Conservation (phyloP, 441 rosid species). For the Hura crepitans region DNA sequence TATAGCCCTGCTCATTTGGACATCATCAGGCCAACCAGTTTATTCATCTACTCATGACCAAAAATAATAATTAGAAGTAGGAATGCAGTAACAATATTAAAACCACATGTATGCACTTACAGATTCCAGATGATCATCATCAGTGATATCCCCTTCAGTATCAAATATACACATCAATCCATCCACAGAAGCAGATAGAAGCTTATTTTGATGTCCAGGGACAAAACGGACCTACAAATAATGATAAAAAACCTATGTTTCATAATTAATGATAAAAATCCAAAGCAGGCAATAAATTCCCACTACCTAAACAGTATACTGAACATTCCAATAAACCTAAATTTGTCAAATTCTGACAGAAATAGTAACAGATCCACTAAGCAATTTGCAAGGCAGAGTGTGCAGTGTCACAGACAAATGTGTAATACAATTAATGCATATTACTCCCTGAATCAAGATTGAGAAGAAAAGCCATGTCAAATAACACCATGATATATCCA, state of each 20-base stretch:
- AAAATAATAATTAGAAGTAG: background rate
- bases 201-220: constrained; percentile 60
- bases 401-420: background rate
- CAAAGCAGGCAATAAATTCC: background rate
- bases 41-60: background rate
- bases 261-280: background rate
- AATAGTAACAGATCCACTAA: background rate
- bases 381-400: background rate
- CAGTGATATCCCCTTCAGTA: constrained; percentile 69
- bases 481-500: constrained; percentile 3
- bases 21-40: background rate
- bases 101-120: constrained; percentile 42
- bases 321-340: background rate
- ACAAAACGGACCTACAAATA: constrained; percentile 64
- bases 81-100: background rate
- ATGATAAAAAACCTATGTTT: background rate
- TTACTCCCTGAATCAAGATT: background rate
- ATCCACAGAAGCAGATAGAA: constrained; percentile 85
- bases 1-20: background rate
- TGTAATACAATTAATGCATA: background rate
- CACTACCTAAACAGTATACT: background rate
- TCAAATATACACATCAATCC: constrained; percentile 80
- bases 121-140: constrained; percentile 81
- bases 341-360: background rate
- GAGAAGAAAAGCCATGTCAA: background rate